These are phyloP conservation scores for Ilyonectria destructans DNA, from an alignment of 2,329 filamentous ascomycete species.

Conservation along the genomic window DNA sequence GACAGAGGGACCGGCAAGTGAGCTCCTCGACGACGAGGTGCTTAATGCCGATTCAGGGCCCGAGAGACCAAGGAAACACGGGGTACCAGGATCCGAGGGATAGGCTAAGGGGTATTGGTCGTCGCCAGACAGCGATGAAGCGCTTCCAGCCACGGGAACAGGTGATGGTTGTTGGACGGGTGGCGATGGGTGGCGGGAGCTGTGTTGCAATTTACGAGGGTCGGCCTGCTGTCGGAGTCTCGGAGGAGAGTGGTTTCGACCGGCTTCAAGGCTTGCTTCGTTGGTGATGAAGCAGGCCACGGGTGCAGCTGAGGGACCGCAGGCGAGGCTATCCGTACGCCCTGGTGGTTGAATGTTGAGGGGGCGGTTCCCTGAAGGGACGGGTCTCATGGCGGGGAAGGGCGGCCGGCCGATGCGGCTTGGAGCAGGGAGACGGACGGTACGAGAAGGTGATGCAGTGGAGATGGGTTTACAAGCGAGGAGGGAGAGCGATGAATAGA, in stretches of 20 bases:
- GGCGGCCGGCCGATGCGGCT: conserved; percentile 22
- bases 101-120: conserved; percentile 41
- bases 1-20: conserved; percentile 63
- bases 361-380: conserved; percentile 43
- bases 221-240: conserved; percentile 43
- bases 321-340: conserved; percentile 42
- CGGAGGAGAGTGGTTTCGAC: conserved; percentile 45
- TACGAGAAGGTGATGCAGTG: conserved; percentile 20
- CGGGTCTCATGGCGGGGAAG: conserved; percentile 48
- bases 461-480: conserved; percentile 15
- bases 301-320: conserved; percentile 43
- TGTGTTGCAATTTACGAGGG: conserved; percentile 42
- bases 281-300: conserved; percentile 57
- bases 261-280: conserved; percentile 52
- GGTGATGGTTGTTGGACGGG: conserved; percentile 40
- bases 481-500: neutral
- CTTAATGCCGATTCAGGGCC: conserved; percentile 59
- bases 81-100: conserved; percentile 48
- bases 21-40: conserved; percentile 68
- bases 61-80: conserved; percentile 47
- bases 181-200: conserved; percentile 38
- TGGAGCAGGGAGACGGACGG: neutral
- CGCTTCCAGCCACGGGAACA: conserved; percentile 32
- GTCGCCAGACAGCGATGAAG: conserved; percentile 37
- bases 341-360: conserved; percentile 40